Evolutionary conservation across 2,329 filamentous ascomycete species (phyloP), one percentile per base, ranked within the genome.

Genomic region (Epicoccum sorghinum): DNA sequence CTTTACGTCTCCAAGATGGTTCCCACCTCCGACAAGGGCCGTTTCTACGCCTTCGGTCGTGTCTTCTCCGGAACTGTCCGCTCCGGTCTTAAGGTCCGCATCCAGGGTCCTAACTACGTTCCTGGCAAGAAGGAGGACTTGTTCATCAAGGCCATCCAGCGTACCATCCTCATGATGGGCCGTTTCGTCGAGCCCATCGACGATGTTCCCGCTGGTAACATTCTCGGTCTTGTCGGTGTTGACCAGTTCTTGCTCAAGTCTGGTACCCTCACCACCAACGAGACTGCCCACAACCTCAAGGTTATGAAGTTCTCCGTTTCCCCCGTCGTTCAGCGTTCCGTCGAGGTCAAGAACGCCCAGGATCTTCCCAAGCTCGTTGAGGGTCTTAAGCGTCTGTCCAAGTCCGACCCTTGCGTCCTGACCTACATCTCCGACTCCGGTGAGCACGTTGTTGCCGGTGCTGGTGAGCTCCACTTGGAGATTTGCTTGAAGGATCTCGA

Each of bases 231-330:
- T 74, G 95, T 99, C 77, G 95, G 95, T 89, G 91, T 99, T 72
- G 95, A 99, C 80, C 95, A 99, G 88, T 99, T 98, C 91, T 86
- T 99, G 86, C 92, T 99, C 85, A 99, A 99, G 89, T 98, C 95
- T 79, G 95, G 95, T 89, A 99, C 95, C 75, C 90, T 99, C 73
- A 96, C 93, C 82, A 98, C 93, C 78, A 88, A 86, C 77, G 95
- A 99, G 70, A 96, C 91, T 66, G 93, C 95, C 78, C 95, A 99
- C 89, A 99, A 99, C 89, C 84, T 99, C 75, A 98, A 98, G 89
- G 95, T 99, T 83, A 99, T 99, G 95, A 98, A 97, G 86, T 99
- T 99, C 90, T 99, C 95, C 76, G 95, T 99, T 79, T 98, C 95
- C 58, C 95, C 95, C 73, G 95, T 99, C 82, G 95, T 99, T 68